A percentile compares a stretch with the other conserved stretches of the same genome.
Conservation (phyloP, 148 eudicot genomes). For the Camellia lanceoleosa region DNA sequence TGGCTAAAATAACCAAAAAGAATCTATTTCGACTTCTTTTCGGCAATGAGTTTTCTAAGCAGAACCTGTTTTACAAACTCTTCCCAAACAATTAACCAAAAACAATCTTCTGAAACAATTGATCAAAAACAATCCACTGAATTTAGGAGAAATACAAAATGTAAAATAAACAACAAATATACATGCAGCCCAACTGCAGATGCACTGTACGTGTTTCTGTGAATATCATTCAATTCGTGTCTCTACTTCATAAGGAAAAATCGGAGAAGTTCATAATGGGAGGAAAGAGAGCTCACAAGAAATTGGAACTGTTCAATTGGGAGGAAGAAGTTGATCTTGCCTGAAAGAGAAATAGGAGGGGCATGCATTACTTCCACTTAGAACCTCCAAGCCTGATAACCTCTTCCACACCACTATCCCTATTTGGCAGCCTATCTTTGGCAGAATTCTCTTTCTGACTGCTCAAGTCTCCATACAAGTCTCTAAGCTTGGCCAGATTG, state of each 20-base stretch:
- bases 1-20: too few relatives aligned
- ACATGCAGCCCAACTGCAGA: conserved; percentile 11
- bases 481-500: conserved; percentile 86
- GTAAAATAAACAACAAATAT: neutral
- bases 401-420: conserved; percentile 65
- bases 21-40: neutral
- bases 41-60: neutral
- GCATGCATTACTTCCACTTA: conserved; percentile 50
- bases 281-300: neutral
- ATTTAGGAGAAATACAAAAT: neutral
- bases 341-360: neutral
- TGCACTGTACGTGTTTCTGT: neutral
- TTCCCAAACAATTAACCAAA: too few relatives aligned
- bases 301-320: neutral
- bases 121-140: neutral
- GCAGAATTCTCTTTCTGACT: conserved; percentile 44
- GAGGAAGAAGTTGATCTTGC: neutral
- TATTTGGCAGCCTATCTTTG: conserved; percentile 31
- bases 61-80: neutral
- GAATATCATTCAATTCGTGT: neutral
- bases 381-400: conserved; percentile 88
- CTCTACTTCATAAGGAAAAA: neutral
- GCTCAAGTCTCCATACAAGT: conserved; percentile 73
- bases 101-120: neutral
- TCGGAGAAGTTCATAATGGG: neutral